These are phyloP conservation scores for Trifolium dubium DNA, from an alignment of 306 rosid species.

Conservation along the genomic window DNA sequence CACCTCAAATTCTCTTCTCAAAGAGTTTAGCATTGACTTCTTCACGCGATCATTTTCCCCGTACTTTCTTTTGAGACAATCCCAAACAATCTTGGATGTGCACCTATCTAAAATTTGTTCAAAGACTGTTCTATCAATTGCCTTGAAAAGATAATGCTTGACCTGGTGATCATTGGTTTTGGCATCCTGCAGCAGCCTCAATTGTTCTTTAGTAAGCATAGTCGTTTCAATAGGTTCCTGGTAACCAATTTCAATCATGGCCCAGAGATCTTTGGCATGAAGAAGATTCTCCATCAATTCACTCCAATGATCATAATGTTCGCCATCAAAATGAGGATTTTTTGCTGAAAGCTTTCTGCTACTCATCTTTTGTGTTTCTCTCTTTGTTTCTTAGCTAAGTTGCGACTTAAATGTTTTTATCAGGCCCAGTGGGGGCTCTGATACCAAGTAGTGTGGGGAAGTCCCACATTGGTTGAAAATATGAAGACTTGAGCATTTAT, in stretches of 20 bases:
- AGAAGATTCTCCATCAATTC: conserved; percentile 12
- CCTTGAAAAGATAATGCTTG: conserved; percentile 15
- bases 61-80: background rate
- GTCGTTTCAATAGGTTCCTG: background rate
- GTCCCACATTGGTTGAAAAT: too few relatives aligned
- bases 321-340: too few relatives aligned
- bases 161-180: background rate
- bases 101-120: background rate
- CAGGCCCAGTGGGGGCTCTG: background rate
- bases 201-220: background rate
- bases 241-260: background rate
- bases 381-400: background rate
- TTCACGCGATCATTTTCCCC: background rate
- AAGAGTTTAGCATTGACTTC: too few relatives aligned
- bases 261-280: background rate
- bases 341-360: too few relatives aligned
- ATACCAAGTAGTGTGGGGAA: background rate
- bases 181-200: background rate
- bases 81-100: conserved; percentile 2
- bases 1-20: too few relatives aligned
- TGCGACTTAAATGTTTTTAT: background rate
- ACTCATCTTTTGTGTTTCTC: background rate
- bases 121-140: background rate
- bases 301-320: conserved; percentile 6
- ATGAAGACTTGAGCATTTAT: too few relatives aligned